Evolutionary conservation across 108 stramenopile species (phyloP), one percentile per base, ranked within the genome.

Genomic region (Cyclotella kingstonii): DNA sequence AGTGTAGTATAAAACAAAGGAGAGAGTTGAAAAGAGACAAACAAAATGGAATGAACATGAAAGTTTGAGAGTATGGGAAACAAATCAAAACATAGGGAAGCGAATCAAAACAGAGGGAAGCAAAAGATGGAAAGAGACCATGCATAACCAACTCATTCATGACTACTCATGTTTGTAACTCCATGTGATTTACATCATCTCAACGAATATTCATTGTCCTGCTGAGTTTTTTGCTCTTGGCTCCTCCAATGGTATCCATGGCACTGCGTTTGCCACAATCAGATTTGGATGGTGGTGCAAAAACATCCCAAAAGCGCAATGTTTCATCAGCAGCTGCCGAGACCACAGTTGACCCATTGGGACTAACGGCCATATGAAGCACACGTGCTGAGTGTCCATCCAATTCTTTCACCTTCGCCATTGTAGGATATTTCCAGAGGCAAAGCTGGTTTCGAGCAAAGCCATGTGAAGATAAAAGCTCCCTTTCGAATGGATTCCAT

Each of bases 381-480:
- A 95, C 93, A 29, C 93, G 77, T 23, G 84, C 81, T 5, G 91
- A 85, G 78, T 95, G 93, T 3, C 91, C 91, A 12, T 80, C 80
- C 30, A 95, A 79, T 56, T 95, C 93, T 66, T 90, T 81, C 26
- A 91, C 81, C 70, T 85, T 84, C 6, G 84, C 82, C 91, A 95
- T 90, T 28, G 84, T 82, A 2, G 93, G 93, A 70, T 93, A 95
- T 48, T 93, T 93, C 99, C 99, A 99, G 18, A 99, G 77, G 43
- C 91, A 93, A 23, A 99, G 82, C 72, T 97, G 96, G 66, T 99
- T 98, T 54, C 95, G 85, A 23, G 89, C 83, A 66, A 92, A 97
- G 18, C 99, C 99, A 65, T 99, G 99, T 39, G 90, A 91, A 23
- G 87, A 91, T 17, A 95, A 83, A 15, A 99, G 65, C 73, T 99